phyloP scores from a whole-genome alignment of 2,329 filamentous ascomycete species.

The Fusarium sublunatum region DNA sequence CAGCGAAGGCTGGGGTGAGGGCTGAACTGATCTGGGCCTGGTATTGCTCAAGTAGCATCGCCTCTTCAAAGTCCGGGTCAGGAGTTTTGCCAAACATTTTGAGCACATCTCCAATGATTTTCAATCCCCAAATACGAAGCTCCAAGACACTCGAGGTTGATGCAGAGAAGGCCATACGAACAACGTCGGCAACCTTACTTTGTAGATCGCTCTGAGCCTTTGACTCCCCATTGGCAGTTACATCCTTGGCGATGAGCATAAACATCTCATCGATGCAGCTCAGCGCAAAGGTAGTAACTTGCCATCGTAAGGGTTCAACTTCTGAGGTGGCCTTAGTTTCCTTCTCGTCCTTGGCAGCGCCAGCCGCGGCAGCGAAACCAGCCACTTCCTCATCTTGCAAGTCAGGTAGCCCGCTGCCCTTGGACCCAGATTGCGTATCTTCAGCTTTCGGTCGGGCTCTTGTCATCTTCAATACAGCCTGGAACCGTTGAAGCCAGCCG shows the following conservation, averaged over 20 bases:
- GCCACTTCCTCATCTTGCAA: constrained; percentile 96
- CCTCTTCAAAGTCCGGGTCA: constrained; percentile 97
- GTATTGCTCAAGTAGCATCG: constrained; percentile 95
- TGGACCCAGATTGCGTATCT: constrained; percentile 57
- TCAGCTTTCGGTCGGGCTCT: constrained; percentile 72
- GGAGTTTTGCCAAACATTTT: constrained; percentile 96
- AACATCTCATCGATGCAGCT: constrained; percentile 87
- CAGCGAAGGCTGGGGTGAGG: constrained; percentile 93
- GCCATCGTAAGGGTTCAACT: constrained; percentile 93
- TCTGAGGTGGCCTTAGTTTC: constrained; percentile 63
- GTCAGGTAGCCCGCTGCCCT: constrained; percentile 71
- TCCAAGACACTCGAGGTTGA: constrained; percentile 94
- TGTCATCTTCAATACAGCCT: constrained; percentile 89
- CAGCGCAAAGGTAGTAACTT: constrained; percentile 94
- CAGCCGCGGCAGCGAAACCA: constrained; percentile 85
- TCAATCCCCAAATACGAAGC: constrained; percentile 88
- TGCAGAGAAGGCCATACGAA: constrained; percentile 96
- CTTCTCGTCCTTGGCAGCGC: constrained; percentile 69
- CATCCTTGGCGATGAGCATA: constrained; percentile 79
- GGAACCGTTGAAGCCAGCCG: constrained; percentile 89
- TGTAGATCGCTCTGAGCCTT: constrained; percentile 83
- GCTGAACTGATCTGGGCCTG: constrained; percentile 98
- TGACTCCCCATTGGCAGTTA: constrained; percentile 81
- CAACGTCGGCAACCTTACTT: constrained; percentile 86
- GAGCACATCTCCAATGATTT: constrained; percentile 91